Evolutionary conservation across 495 filamentous ascomycete species (phyloP).

Genomic region (Usnea hakonensis): DNA sequence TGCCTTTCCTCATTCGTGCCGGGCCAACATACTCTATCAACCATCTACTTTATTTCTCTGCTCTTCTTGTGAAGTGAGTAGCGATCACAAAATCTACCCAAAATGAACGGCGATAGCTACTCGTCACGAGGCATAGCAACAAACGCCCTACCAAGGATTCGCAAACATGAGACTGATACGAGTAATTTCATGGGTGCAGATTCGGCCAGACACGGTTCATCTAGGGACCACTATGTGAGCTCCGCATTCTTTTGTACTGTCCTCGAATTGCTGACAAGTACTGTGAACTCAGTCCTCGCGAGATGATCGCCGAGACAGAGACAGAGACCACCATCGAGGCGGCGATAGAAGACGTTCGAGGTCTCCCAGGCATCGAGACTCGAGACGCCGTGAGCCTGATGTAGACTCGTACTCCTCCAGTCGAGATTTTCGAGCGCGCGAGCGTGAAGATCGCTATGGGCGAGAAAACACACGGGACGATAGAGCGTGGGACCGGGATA

Average conservation of each 20-base stretch:
- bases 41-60: not conserved
- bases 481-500: conserved; percentile 65
- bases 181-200: conserved; percentile 40
- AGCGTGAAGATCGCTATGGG: conserved; percentile 81
- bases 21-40: not conserved
- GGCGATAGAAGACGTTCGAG: conserved; percentile 64
- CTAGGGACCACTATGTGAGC: conserved; percentile 67
- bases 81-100: conserved; percentile 20
- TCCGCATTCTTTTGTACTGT: not conserved
- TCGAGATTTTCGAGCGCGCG: conserved; percentile 80
- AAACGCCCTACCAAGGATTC: conserved; percentile 27
- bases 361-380: conserved; percentile 49
- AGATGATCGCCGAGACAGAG: conserved; percentile 44
- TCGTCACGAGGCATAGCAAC: conserved; percentile 62
- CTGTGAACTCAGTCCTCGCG: conserved; percentile 32
- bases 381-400: conserved; percentile 56
- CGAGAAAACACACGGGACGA: conserved; percentile 51
- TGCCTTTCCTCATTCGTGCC: not conserved
- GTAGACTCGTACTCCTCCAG: conserved; percentile 84
- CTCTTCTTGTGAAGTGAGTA: not conserved
- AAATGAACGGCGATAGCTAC: conserved; percentile 85
- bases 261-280: not conserved
- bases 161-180: conserved; percentile 29
- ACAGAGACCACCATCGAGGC: conserved; percentile 40
- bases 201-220: conserved; percentile 56